phyloP scores from a whole-genome alignment of 441 rosid genomes.

The Pelargonium citronellum region DNA sequence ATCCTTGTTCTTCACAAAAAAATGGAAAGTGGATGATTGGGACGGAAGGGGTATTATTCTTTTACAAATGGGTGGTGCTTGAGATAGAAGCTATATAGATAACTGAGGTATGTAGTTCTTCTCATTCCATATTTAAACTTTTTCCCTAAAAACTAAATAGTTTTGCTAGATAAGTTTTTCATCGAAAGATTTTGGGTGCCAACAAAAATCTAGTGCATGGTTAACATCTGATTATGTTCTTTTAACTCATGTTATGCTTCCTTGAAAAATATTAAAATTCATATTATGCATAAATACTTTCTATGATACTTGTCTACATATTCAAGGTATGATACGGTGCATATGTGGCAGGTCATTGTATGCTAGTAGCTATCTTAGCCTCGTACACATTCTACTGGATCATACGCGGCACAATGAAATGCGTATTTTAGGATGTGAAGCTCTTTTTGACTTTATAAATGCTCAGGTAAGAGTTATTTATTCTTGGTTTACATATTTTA shows the following conservation, averaged over 20 bases:
- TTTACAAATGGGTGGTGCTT: no score
- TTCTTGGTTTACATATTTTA: background rate
- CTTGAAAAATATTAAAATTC: no score
- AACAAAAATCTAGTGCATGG: background rate
- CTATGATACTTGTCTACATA: background rate
- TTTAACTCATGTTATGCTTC: background rate
- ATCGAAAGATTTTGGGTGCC: background rate
- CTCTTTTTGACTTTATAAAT: slow-evolving; percentile 75
- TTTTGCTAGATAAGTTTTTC: background rate
- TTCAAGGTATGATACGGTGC: background rate
- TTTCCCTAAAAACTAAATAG: background rate
- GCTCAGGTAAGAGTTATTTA: slow-evolving; percentile 53
- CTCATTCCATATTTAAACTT: background rate
- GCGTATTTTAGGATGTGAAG: slow-evolving; percentile 63
- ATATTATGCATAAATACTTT: background rate
- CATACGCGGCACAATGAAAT: slow-evolving; percentile 65
- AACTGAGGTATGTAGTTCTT: no score
- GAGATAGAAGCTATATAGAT: no score
- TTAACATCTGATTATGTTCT: background rate
- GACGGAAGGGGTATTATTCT: no score
- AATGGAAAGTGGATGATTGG: no score
- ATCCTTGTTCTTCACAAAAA: no score
- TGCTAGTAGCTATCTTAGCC: slow-evolving; percentile 72
- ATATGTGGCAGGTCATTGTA: slow-evolving; percentile 62
- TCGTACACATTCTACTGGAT: slow-evolving; percentile 74